Conservation (phyloP, 352 stramenopile species). For the Pythium scleroteichum region DNA sequence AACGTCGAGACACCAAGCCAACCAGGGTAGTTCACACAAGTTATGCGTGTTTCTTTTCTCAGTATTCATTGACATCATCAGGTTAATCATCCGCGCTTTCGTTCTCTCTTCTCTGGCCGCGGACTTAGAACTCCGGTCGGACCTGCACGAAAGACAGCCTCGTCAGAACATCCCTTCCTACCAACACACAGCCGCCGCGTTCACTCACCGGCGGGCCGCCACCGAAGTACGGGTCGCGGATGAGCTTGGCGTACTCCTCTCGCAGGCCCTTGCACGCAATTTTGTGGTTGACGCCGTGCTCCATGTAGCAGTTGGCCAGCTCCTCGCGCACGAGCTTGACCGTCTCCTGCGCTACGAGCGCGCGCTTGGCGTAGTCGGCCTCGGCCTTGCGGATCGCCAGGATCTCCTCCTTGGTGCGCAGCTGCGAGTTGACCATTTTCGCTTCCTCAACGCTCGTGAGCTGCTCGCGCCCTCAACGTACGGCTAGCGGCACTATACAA, state of each 20-base stretch:
- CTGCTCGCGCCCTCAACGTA: conserved; percentile 1
- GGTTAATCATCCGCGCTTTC: conserved; percentile 8
- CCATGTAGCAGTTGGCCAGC: conserved; percentile 86
- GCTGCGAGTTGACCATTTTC: conserved; percentile 64
- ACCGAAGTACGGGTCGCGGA: conserved; percentile 79
- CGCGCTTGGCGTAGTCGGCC: conserved; percentile 73
- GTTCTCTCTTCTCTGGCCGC: neutral
- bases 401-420: conserved; percentile 85
- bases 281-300: conserved; percentile 89
- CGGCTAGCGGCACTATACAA: conserved; percentile 1
- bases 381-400: conserved; percentile 75
- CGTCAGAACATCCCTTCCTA: neutral
- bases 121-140: conserved; percentile 22
- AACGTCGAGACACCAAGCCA: neutral
- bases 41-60: conserved; percentile 8
- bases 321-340: conserved; percentile 87
- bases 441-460: neutral
- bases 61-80: conserved; percentile 7
- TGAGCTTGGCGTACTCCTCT: conserved; percentile 81
- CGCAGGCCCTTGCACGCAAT: conserved; percentile 81
- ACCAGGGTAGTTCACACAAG: neutral
- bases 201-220: conserved; percentile 56
- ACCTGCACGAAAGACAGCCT: conserved; percentile 10
- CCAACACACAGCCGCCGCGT: neutral
- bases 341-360: conserved; percentile 73